These are phyloP conservation scores for Piper betle DNA, from an alignment of 164 flowering plant genomes.

Conservation along the genomic window DNA sequence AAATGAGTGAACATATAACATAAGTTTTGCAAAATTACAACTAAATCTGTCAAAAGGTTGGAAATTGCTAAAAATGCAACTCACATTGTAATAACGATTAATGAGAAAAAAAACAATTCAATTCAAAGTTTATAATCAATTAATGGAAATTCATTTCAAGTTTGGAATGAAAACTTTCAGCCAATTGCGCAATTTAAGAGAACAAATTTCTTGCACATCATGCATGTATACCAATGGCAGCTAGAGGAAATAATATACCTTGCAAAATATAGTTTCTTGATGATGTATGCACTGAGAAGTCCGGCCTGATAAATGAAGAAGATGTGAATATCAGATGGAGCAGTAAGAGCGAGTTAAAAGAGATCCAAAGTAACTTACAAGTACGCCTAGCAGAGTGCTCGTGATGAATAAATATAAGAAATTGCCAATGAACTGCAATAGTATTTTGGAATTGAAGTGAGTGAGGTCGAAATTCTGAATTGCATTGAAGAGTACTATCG, in stretches of 20 bases:
- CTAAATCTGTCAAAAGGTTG: no score
- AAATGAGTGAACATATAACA: no score
- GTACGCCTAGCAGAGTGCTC: conserved; percentile 74
- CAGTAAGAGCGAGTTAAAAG: conserved; percentile 2
- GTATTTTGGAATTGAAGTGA: conserved; percentile 32
- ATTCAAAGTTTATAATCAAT: neutral
- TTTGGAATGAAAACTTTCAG: no score
- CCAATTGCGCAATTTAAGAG: no score
- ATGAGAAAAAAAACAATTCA: neutral
- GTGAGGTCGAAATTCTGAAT: conserved; percentile 75
- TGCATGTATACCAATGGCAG: neutral
- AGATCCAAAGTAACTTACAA: conserved; percentile 29
- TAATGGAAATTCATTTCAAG: neutral
- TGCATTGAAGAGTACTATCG: conserved; percentile 93
- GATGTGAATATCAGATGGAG: neutral
- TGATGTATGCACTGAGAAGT: conserved; percentile 73
- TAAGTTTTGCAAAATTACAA: no score
- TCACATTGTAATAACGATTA: neutral
- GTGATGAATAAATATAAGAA: conserved; percentile 56
- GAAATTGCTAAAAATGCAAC: no score
- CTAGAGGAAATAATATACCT: conserved; percentile 7
- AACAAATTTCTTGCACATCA: neutral
- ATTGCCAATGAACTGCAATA: conserved; percentile 48
- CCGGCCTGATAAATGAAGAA: conserved; percentile 54
- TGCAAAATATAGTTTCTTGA: conserved; percentile 52